phyloP scores from a whole-genome alignment of 192 early-diverging fungal genomes.

The Allomyces macrogynus region DNA sequence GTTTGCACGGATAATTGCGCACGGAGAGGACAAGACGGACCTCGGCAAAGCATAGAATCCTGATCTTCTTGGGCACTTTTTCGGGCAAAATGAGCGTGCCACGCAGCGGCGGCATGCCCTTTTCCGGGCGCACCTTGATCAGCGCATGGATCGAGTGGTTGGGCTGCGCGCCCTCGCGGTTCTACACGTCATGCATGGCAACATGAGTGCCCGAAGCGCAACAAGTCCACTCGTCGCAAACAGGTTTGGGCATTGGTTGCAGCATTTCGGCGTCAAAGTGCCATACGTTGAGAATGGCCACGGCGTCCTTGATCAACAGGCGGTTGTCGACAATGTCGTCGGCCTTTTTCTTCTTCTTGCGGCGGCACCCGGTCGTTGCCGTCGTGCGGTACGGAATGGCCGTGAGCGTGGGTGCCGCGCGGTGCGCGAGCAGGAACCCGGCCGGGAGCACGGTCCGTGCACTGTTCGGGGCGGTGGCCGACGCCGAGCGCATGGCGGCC shows the following conservation, averaged over 20 bases:
- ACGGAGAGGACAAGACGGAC: conserved; percentile 5
- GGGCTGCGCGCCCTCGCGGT: not conserved
- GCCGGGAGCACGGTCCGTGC: no score
- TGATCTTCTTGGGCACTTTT: conserved; percentile 28
- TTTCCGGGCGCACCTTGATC: conserved; percentile 18
- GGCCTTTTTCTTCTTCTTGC: not conserved
- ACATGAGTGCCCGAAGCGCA: no score
- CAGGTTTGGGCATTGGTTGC: no score
- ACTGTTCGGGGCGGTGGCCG: no score
- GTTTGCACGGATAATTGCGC: not conserved
- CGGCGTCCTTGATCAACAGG: not conserved
- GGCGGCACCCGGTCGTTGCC: not conserved
- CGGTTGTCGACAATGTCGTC: not conserved
- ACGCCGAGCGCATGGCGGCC: no score
- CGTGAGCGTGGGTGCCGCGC: not conserved
- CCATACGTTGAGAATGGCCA: not conserved
- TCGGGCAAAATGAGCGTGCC: conserved; percentile 52
- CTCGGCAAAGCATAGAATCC: conserved; percentile 69
- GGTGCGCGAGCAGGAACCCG: no score
- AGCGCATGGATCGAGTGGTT: not conserved
- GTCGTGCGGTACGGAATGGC: not conserved
- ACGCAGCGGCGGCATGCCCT: conserved; percentile 58
- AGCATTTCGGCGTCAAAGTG: not conserved
- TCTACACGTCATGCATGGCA: not conserved
- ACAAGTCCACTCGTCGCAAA: no score